These are phyloP conservation scores for Nemania abortiva DNA, from an alignment of 2,329 filamentous ascomycete genomes.

Conservation along the genomic window DNA sequence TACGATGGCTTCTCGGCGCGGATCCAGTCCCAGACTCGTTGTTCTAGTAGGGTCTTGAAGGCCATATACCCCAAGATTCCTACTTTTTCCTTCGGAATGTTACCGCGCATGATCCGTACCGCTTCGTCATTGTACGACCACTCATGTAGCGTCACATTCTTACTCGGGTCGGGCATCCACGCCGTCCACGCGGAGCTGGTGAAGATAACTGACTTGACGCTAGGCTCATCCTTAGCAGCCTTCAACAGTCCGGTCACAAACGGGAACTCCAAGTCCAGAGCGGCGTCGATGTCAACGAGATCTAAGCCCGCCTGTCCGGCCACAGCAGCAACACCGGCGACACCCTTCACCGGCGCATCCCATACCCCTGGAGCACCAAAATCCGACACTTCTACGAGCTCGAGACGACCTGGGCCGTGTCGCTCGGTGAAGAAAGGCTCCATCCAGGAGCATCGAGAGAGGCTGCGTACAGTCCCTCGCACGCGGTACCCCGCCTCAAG, in stretches of 20 bases:
- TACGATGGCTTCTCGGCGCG: slow-evolving; percentile 46
- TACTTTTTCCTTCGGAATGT: slow-evolving; percentile 33
- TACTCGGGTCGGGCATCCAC: slow-evolving; percentile 48
- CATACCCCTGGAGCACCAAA: slow-evolving; percentile 45
- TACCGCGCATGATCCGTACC: slow-evolving; percentile 40
- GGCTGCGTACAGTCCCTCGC: slow-evolving; percentile 57
- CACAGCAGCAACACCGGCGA: slow-evolving; percentile 48
- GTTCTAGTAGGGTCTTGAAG: slow-evolving; percentile 51
- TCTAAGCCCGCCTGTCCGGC: slow-evolving; percentile 42
- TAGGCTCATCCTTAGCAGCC: slow-evolving; percentile 43
- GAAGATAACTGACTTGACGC: slow-evolving; percentile 49
- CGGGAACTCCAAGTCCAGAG: slow-evolving; percentile 41
- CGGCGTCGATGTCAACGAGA: slow-evolving; percentile 45
- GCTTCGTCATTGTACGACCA: slow-evolving; percentile 52
- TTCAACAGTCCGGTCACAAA: slow-evolving; percentile 42
- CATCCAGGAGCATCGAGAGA: slow-evolving; percentile 52
- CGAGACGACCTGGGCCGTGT: slow-evolving; percentile 46
- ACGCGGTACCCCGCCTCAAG: slow-evolving; percentile 55
- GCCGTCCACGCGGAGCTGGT: slow-evolving; percentile 52
- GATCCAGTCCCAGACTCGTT: slow-evolving; percentile 52
- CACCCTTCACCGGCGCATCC: slow-evolving; percentile 43
- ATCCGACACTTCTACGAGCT: slow-evolving; percentile 49
- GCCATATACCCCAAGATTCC: slow-evolving; percentile 52
- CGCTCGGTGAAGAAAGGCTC: slow-evolving; percentile 44
- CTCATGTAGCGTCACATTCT: slow-evolving; percentile 43